These are phyloP conservation scores for Stemphylium beticola DNA, from an alignment of 2,329 filamentous ascomycete genomes.

Conservation along the genomic window DNA sequence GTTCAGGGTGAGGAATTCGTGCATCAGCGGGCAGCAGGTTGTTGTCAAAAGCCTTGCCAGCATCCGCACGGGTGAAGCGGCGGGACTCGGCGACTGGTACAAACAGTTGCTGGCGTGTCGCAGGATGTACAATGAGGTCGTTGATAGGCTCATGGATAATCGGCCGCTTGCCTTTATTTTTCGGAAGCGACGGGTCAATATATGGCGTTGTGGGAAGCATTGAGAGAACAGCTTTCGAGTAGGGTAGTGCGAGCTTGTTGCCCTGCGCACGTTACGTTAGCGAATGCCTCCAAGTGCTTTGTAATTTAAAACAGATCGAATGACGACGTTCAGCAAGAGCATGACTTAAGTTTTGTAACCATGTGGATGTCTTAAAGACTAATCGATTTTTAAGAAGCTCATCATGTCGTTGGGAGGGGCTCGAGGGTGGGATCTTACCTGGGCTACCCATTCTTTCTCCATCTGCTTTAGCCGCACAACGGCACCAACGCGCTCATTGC, in stretches of 20 bases:
- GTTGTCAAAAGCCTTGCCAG: conserved; percentile 65
- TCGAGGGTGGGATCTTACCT: conserved; percentile 65
- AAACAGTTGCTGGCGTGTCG: conserved; percentile 63
- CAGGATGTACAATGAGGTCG: conserved; percentile 65
- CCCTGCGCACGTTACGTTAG: conserved; percentile 60
- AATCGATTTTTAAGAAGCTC: conserved; percentile 84
- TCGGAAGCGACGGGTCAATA: conserved; percentile 35
- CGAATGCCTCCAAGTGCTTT: conserved; percentile 1
- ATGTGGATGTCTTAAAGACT: conserved; percentile 98
- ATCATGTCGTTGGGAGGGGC: conserved; percentile 58
- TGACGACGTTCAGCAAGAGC: conserved; percentile 69
- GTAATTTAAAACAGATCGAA: background rate
- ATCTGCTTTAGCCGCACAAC: conserved; percentile 85
- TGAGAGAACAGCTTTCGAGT: conserved; percentile 73
- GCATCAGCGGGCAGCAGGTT: conserved; percentile 66
- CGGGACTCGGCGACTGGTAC: conserved; percentile 69
- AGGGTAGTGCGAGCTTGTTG: conserved; percentile 77
- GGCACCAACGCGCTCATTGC: conserved; percentile 83
- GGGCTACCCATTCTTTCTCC: conserved; percentile 75
- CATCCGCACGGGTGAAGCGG: conserved; percentile 69
- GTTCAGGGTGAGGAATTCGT: conserved; percentile 68
- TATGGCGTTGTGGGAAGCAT: conserved; percentile 77
- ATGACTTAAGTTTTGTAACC: conserved; percentile 80
- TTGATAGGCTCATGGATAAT: conserved; percentile 66
- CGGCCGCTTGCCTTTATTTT: conserved; percentile 45